These are phyloP conservation scores for Polytrichum commune DNA, from an alignment of 225 moss, liverwort and hornwort species.

Conservation along the genomic window DNA sequence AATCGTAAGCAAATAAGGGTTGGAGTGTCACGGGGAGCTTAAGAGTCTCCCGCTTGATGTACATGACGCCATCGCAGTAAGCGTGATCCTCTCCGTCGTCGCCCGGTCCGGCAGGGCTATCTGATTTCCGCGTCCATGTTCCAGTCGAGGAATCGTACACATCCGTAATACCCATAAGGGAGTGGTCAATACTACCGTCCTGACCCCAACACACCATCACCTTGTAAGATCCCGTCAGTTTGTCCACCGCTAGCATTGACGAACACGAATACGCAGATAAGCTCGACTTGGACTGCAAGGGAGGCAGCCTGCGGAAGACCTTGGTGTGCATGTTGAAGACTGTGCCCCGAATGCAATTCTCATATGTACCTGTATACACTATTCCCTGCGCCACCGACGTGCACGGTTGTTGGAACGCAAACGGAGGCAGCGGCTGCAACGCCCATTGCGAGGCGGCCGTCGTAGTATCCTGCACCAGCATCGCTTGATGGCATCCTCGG, in stretches of 20 bases:
- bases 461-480: constrained; percentile 1
- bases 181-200: not conserved
- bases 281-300: not conserved
- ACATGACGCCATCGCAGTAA: constrained; percentile 25
- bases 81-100: constrained; percentile 7
- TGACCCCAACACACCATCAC: constrained; percentile 6
- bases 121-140: not conserved
- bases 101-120: not conserved
- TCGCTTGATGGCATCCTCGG: constrained; percentile 10
- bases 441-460: not conserved
- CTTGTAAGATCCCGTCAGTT: not conserved
- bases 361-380: constrained; percentile 4
- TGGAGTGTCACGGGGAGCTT: not conserved
- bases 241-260: constrained; percentile 1
- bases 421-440: constrained; percentile 1
- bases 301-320: constrained; percentile 6
- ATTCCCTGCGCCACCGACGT: not conserved
- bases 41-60: constrained; percentile 5
- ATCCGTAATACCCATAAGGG: no score
- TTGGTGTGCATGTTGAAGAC: constrained; percentile 11
- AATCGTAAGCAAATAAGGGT: constrained; percentile 17
- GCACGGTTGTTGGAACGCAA: constrained; percentile 8
- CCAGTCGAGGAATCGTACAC: not conserved
- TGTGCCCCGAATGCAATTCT: not conserved
- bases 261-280: not conserved